Conservation (phyloP, 2,329 filamentous ascomycete genomes). For the Cyphellophora europaea region DNA sequence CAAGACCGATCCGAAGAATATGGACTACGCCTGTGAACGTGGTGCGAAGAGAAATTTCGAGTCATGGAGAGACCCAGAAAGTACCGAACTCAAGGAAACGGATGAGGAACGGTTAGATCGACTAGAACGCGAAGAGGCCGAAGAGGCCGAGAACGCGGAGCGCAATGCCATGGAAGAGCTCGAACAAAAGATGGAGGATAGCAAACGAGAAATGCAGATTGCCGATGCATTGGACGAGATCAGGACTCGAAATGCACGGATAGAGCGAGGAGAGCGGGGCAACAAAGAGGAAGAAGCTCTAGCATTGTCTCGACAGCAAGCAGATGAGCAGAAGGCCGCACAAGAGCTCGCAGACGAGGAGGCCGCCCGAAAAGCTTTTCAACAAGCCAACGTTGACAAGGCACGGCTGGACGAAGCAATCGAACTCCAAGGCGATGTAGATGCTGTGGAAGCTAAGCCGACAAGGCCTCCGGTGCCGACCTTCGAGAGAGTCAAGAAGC, state of each 20-base stretch:
- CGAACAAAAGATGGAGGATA: slow-evolving; percentile 87
- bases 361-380: slow-evolving; percentile 69
- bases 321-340: slow-evolving; percentile 49
- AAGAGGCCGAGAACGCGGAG: slow-evolving; percentile 57
- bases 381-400: slow-evolving; percentile 47
- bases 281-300: slow-evolving; percentile 46
- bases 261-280: slow-evolving; percentile 65
- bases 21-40: slow-evolving; percentile 73
- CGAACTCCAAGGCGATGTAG: slow-evolving; percentile 25
- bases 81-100: slow-evolving; percentile 57
- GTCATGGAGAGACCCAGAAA: slow-evolving; percentile 66
- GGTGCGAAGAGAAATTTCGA: slow-evolving; percentile 92
- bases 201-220: slow-evolving; percentile 90
- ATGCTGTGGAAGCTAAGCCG: slow-evolving; percentile 23
- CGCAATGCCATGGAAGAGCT: slow-evolving; percentile 90
- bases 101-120: slow-evolving; percentile 80
- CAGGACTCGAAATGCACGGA: slow-evolving; percentile 76
- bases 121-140: slow-evolving; percentile 64
- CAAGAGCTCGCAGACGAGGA: slow-evolving; percentile 78
- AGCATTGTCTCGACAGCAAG: slow-evolving; percentile 49
- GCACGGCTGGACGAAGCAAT: slow-evolving; percentile 46
- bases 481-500: slow-evolving; percentile 70
- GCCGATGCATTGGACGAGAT: slow-evolving; percentile 96
- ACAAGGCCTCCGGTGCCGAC: slow-evolving; percentile 41
- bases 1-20: slow-evolving; percentile 88